These are phyloP conservation scores for Colletotrichum sp. DNA, from an alignment of 2,329 filamentous ascomycete species.

Conservation along the genomic window DNA sequence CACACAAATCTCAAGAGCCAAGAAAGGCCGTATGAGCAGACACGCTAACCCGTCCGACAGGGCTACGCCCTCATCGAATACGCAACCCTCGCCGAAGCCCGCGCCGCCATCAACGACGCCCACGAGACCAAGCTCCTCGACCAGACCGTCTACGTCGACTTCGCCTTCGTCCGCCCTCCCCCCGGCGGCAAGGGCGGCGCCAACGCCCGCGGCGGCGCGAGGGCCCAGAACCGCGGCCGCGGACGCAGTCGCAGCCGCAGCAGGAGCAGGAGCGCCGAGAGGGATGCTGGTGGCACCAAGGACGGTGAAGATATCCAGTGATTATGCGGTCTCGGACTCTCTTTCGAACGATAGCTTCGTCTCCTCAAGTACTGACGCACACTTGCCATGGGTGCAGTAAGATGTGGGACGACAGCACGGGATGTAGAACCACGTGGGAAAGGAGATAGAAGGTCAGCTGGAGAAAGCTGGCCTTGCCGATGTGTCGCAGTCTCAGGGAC, in stretches of 20 bases:
- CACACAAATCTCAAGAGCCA: neutral
- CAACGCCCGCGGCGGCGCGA: slow-evolving; percentile 39
- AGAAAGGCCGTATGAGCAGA: neutral
- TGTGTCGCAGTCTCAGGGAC: slow-evolving; percentile 1
- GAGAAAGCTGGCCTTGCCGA: slow-evolving; percentile 7
- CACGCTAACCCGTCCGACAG: slow-evolving; percentile 44
- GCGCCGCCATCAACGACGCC: slow-evolving; percentile 82
- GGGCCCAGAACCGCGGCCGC: slow-evolving; percentile 40
- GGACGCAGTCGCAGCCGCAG: slow-evolving; percentile 44
- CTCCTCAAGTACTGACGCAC: neutral
- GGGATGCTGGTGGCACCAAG: neutral
- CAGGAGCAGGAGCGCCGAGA: slow-evolving; percentile 38
- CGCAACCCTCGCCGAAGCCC: slow-evolving; percentile 77
- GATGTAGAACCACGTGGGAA: neutral
- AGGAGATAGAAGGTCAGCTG: neutral
- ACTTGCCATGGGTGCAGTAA: neutral
- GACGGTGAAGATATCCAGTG: slow-evolving; percentile 3
- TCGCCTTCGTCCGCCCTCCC: slow-evolving; percentile 83
- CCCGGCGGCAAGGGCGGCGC: slow-evolving; percentile 44
- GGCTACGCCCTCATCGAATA: slow-evolving; percentile 89
- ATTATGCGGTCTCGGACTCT: neutral
- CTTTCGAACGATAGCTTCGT: neutral
- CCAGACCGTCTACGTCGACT: slow-evolving; percentile 82
- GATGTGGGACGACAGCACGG: neutral
- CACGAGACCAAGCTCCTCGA: slow-evolving; percentile 80